Evolutionary conservation across 768 basidiomycete genomes (phyloP).

Genomic region (Boletus speciosus): DNA sequence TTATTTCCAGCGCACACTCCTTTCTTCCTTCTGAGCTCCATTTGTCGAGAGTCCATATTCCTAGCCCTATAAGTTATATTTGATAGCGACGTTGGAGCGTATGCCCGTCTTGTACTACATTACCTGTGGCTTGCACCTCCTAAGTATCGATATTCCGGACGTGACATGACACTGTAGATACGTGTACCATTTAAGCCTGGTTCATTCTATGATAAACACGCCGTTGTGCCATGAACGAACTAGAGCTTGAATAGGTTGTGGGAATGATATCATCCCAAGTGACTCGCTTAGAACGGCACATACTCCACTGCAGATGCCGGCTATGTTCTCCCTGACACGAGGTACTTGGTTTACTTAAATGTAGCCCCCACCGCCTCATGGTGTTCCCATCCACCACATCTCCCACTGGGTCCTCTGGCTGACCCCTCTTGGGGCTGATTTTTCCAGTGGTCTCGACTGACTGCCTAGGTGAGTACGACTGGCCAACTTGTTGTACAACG

Average conservation of each 20-base stretch:
- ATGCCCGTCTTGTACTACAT: constrained; percentile 16
- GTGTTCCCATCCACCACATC: not conserved
- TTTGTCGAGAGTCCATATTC: constrained; percentile 5
- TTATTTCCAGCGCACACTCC: constrained; percentile 2
- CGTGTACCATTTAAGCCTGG: not conserved
- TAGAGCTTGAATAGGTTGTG: not conserved
- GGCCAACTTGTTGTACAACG: not conserved
- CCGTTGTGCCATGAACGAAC: not conserved
- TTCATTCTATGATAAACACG: not conserved
- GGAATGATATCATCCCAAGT: constrained; percentile 6
- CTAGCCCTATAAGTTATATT: constrained; percentile 24
- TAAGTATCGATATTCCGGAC: constrained; percentile 1
- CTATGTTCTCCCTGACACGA: constrained; percentile 13
- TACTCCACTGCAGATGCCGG: not conserved
- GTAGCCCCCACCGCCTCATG: constrained; percentile 1
- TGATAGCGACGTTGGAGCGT: constrained; percentile 4
- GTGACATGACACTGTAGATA: not conserved
- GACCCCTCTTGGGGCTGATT: not conserved
- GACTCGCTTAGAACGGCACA: not conserved
- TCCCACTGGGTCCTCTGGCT: constrained; percentile 6
- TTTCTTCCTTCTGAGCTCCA: not conserved
- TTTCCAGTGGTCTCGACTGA: not conserved
- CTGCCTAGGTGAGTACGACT: not conserved
- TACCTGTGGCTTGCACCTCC: constrained; percentile 5
- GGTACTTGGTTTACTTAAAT: constrained; percentile 6